A percentile compares a stretch with the other conserved stretches of the same genome.
These are phyloP conservation scores for Zopfia rhizophila DNA, from an alignment of 2,329 filamentous ascomycete genomes.

Conservation along the genomic window DNA sequence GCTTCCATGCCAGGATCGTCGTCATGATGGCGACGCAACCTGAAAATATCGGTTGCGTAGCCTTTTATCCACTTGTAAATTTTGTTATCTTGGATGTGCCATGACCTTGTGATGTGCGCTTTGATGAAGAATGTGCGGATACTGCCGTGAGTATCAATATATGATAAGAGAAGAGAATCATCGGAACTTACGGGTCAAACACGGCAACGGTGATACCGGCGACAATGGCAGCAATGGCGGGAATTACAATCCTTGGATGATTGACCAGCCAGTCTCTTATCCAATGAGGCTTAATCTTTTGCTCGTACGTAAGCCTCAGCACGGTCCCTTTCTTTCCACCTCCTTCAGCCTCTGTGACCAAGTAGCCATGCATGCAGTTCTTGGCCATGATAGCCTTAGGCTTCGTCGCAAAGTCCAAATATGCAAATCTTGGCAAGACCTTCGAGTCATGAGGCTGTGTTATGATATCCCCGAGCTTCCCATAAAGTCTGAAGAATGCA, in stretches of 20 bases:
- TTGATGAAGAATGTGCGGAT: slow-evolving; percentile 94
- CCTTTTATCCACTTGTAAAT: slow-evolving; percentile 84
- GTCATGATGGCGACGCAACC: slow-evolving; percentile 65
- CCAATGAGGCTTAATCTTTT: slow-evolving; percentile 78
- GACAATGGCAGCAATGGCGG: slow-evolving; percentile 80
- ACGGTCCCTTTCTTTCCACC: slow-evolving; percentile 81
- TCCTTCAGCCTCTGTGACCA: slow-evolving; percentile 72
- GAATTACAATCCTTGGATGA: slow-evolving; percentile 90
- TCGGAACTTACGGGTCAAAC: slow-evolving; percentile 76
- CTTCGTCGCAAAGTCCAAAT: slow-evolving; percentile 77
- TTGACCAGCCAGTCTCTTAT: slow-evolving; percentile 87
- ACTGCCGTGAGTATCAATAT: slow-evolving; percentile 29
- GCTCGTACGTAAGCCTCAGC: slow-evolving; percentile 85
- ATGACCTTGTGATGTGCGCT: slow-evolving; percentile 80
- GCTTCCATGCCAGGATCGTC: slow-evolving; percentile 78
- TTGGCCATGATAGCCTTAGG: slow-evolving; percentile 86
- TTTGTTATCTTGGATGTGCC: slow-evolving; percentile 77
- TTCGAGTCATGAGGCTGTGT: slow-evolving; percentile 89
- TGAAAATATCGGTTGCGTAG: slow-evolving; percentile 74
- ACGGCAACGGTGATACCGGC: slow-evolving; percentile 86
- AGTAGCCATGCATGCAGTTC: slow-evolving; percentile 90
- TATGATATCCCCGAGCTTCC: slow-evolving; percentile 87
- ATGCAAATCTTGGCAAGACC: slow-evolving; percentile 80
- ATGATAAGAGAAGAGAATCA: background rate
- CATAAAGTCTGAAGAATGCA: slow-evolving; percentile 86